Percentiles rank a stretch among this genome's conserved stretches.
Evolutionary conservation across 257 asterid genomes (phyloP).

Genomic region (Orobanche coerulescens): DNA sequence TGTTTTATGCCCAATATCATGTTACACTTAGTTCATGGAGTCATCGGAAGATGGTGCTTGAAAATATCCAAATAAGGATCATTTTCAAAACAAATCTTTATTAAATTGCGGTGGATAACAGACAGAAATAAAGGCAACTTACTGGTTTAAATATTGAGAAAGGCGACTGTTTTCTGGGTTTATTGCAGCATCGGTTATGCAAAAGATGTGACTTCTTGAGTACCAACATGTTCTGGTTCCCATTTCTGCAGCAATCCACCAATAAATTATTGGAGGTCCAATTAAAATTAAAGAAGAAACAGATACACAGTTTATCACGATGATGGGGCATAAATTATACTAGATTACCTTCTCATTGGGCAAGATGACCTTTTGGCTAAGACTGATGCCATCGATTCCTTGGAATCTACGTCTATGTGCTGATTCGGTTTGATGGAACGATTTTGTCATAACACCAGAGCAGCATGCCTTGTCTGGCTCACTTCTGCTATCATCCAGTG

Average conservation of each 20-base stretch:
- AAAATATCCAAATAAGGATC: conserved; percentile 1
- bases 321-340: conserved; percentile 19
- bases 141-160: conserved; percentile 38
- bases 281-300: conserved; percentile 4
- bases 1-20: too few relatives aligned
- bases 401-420: conserved; percentile 31
- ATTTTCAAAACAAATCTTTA: conserved; percentile 1
- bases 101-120: not conserved
- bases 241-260: conserved; percentile 39
- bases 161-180: conserved; percentile 25
- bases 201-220: conserved; percentile 31
- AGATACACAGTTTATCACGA: conserved; percentile 1
- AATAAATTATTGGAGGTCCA: conserved; percentile 20
- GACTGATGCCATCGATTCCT: conserved; percentile 37
- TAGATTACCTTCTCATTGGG: conserved; percentile 47
- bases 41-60: too few relatives aligned
- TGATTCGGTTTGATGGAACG: conserved; percentile 43
- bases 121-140: conserved; percentile 25
- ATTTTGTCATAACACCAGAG: conserved; percentile 33
- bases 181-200: conserved; percentile 13
- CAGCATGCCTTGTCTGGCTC: conserved; percentile 42
- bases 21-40: too few relatives aligned
- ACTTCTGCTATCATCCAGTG: conserved; percentile 41
- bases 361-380: conserved; percentile 35
- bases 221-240: conserved; percentile 32